These are phyloP conservation scores for Coniochaeta hoffmannii DNA, from an alignment of 2,329 filamentous ascomycete genomes.

Conservation along the genomic window DNA sequence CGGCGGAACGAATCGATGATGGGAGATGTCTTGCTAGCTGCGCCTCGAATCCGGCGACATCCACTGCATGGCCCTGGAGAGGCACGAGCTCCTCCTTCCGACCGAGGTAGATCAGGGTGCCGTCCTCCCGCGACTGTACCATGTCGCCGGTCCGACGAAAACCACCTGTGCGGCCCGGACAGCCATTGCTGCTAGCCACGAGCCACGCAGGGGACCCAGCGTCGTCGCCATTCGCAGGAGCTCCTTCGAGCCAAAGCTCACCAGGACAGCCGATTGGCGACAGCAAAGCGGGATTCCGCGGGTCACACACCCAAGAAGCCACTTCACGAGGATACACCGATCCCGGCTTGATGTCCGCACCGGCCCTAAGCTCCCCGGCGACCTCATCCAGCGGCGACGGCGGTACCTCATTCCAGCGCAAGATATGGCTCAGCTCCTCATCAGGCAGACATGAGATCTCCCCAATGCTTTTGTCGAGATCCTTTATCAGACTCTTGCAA, in stretches of 20 bases:
- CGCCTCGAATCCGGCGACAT: slow-evolving; percentile 29
- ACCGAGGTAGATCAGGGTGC: slow-evolving; percentile 18
- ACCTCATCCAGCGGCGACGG: slow-evolving; percentile 24
- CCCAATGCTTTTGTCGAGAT: slow-evolving; percentile 15
- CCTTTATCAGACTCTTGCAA: slow-evolving; percentile 13
- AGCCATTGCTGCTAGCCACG: slow-evolving; percentile 22
- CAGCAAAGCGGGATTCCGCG: slow-evolving; percentile 23
- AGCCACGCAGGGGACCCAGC: slow-evolving; percentile 24
- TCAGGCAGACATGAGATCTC: slow-evolving; percentile 29
- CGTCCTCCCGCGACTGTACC: slow-evolving; percentile 17
- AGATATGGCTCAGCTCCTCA: slow-evolving; percentile 30
- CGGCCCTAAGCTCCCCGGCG: slow-evolving; percentile 13
- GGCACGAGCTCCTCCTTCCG: slow-evolving; percentile 18
- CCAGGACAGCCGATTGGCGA: slow-evolving; percentile 30
- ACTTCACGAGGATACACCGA: slow-evolving; percentile 26
- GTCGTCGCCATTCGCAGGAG: slow-evolving; percentile 18
- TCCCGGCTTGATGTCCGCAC: slow-evolving; percentile 13
- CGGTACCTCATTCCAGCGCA: slow-evolving; percentile 29
- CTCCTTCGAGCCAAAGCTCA: slow-evolving; percentile 32
- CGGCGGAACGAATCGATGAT: slow-evolving; percentile 15
- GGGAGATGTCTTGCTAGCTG: slow-evolving; percentile 28
- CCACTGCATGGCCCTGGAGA: slow-evolving; percentile 28
- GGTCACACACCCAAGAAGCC: slow-evolving; percentile 22
- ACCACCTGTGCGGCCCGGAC: slow-evolving; percentile 21
- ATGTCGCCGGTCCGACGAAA: slow-evolving; percentile 20